phyloP scores from a whole-genome alignment of 139 green algal species.

The Monoraphidium neglectum region DNA sequence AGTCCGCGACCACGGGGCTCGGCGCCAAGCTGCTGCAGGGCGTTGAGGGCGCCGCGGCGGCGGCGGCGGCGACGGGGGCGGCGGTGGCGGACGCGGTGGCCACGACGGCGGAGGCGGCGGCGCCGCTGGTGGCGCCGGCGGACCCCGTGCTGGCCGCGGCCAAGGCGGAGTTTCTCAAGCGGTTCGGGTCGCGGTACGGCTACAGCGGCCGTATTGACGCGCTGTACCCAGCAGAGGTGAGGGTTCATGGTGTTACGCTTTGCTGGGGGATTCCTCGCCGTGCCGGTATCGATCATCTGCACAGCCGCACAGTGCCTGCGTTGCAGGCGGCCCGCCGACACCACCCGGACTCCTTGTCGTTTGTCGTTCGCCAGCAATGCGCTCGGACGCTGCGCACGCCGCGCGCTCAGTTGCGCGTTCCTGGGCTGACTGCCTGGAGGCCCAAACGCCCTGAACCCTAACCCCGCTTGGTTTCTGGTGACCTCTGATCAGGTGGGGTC shows the following conservation, averaged over 20 bases:
- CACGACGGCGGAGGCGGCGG: constrained; percentile 1
- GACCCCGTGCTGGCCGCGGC: neutral
- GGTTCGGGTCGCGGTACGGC: constrained; percentile 46
- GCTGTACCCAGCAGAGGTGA: constrained; percentile 60
- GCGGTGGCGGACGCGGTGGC: neutral
- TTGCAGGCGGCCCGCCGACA: too few relatives aligned
- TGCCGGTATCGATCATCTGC: too few relatives aligned
- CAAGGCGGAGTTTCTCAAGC: constrained; percentile 25
- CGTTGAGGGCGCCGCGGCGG: constrained; percentile 7
- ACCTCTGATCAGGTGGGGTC: constrained; percentile 43
- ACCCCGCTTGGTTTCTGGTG: neutral
- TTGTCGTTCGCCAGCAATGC: too few relatives aligned
- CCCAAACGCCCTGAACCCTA: too few relatives aligned
- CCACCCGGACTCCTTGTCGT: too few relatives aligned
- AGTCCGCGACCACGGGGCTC: constrained; percentile 1
- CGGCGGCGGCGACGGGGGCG: neutral
- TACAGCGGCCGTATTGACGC: constrained; percentile 59
- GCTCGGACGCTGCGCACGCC: too few relatives aligned
- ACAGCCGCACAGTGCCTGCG: too few relatives aligned
- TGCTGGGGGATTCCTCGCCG: too few relatives aligned
- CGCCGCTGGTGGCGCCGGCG: constrained; percentile 1
- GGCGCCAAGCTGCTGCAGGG: constrained; percentile 17
- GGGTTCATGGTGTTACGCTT: neutral
- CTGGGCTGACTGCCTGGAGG: too few relatives aligned
- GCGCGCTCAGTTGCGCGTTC: too few relatives aligned